Percentiles rank a stretch among this genome's conserved stretches.
Conservation (phyloP, 108 stramenopile species). For the Nitzschia sp. region DNA sequence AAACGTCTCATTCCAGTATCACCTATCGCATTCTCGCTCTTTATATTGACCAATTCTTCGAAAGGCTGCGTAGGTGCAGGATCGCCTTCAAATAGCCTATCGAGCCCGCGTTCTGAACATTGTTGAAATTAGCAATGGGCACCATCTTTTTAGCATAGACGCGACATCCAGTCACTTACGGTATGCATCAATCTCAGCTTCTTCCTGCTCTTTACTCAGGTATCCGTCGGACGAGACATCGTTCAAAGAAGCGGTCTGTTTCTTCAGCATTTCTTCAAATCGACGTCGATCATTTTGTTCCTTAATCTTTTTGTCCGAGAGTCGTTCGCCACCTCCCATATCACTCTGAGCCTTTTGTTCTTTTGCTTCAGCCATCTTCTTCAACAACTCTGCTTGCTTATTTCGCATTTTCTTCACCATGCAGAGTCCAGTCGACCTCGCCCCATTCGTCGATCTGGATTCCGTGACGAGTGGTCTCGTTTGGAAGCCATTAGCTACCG, state of each 20-base stretch:
- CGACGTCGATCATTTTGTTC: slow-evolving; percentile 71
- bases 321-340: not conserved
- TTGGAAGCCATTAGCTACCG: too few relatives aligned
- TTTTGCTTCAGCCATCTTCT: slow-evolving; percentile 62
- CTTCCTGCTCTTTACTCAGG: slow-evolving; percentile 71
- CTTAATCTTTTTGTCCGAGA: slow-evolving; percentile 72
- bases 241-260: slow-evolving; percentile 27
- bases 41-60: slow-evolving; percentile 51
- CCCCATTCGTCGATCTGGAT: too few relatives aligned
- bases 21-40: slow-evolving; percentile 57
- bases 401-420: slow-evolving; percentile 33
- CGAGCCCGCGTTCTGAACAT: slow-evolving; percentile 39
- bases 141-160: not conserved
- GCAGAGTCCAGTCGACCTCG: slow-evolving; percentile 6
- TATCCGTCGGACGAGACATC: slow-evolving; percentile 53
- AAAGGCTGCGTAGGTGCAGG: slow-evolving; percentile 73
- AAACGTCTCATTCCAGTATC: slow-evolving; percentile 41
- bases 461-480: too few relatives aligned
- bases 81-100: slow-evolving; percentile 80
- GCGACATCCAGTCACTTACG: slow-evolving; percentile 36
- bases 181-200: slow-evolving; percentile 68
- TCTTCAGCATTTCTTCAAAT: slow-evolving; percentile 71
- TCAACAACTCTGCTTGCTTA: slow-evolving; percentile 66
- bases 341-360: slow-evolving; percentile 43
- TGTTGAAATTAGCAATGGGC: not conserved